phyloP scores from a whole-genome alignment of 202 grass and related monocot species.

The Elaeis oleifera region DNA sequence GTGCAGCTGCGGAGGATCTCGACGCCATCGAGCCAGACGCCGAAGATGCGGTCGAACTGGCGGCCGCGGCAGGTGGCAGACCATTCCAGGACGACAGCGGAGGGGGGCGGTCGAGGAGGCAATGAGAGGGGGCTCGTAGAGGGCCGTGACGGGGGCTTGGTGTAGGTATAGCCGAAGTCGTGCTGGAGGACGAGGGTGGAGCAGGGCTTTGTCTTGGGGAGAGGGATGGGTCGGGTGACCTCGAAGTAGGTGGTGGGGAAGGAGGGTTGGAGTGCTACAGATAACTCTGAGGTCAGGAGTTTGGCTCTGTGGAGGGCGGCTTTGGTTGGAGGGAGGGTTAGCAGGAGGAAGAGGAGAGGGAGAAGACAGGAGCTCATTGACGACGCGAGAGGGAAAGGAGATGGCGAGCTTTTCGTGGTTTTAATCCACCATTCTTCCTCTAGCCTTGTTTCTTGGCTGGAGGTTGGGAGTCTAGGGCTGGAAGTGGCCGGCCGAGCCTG shows the following conservation, averaged over 20 bases:
- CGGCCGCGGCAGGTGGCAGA: slow-evolving; percentile 46
- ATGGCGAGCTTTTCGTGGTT: no score
- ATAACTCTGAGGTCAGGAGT: no score
- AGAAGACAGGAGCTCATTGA: no score
- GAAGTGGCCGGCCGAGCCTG: no score
- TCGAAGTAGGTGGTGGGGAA: slow-evolving; percentile 55
- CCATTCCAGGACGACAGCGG: slow-evolving; percentile 62
- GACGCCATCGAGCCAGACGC: slow-evolving; percentile 58
- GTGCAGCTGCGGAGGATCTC: slow-evolving; percentile 83
- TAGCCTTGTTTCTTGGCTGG: no score
- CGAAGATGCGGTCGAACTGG: slow-evolving; percentile 82
- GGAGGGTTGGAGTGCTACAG: not conserved
- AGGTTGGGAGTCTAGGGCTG: no score
- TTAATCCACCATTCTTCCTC: no score
- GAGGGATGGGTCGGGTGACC: slow-evolving; percentile 55
- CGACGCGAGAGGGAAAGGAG: no score
- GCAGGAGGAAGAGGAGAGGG: no score
- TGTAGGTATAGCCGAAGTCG: slow-evolving; percentile 39
- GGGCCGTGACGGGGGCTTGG: slow-evolving; percentile 32
- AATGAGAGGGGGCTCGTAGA: slow-evolving; percentile 39
- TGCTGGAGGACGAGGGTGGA: slow-evolving; percentile 38
- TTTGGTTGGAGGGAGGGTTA: no score
- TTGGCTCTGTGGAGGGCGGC: no score
- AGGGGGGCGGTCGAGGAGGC: slow-evolving; percentile 18
- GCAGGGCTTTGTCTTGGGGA: slow-evolving; percentile 34